These are phyloP conservation scores for Chytriomyces sp. DNA, from an alignment of 192 early-diverging fungal genomes.

Conservation along the genomic window DNA sequence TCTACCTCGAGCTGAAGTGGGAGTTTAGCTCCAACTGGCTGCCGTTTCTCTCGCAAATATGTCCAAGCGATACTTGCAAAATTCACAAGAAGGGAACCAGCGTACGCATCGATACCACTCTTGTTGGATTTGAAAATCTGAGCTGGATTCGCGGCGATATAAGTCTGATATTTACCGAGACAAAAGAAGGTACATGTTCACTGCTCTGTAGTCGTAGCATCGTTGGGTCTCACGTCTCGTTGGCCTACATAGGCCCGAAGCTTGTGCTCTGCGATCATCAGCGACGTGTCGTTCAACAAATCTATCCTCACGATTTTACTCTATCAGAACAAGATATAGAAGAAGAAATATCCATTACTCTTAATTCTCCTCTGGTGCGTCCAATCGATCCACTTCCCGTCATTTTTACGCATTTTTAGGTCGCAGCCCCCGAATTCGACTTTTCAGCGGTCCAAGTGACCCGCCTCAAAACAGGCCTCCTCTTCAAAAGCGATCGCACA, in stretches of 20 bases:
- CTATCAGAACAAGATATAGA: slow-evolving; percentile 42
- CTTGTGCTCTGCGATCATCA: slow-evolving; percentile 53
- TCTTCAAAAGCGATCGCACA: slow-evolving; percentile 48
- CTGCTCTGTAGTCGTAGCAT: too few species aligned
- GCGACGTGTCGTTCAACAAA: slow-evolving; percentile 44
- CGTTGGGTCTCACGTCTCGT: too few species aligned
- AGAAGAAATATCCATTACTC: slow-evolving; percentile 47
- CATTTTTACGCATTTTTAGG: too few species aligned
- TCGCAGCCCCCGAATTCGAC: slow-evolving; percentile 45
- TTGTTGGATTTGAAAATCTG: slow-evolving; percentile 58
- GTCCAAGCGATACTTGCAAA: slow-evolving; percentile 42
- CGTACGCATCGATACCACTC: slow-evolving; percentile 54
- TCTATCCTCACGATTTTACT: slow-evolving; percentile 48
- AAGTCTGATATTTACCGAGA: slow-evolving; percentile 49
- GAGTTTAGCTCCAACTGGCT: slow-evolving; percentile 42
- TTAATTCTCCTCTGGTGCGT: slow-evolving; percentile 32
- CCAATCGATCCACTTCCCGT: too few species aligned
- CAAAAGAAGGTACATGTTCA: slow-evolving; percentile 8
- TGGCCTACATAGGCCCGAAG: slow-evolving; percentile 30
- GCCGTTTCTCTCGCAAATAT: slow-evolving; percentile 49
- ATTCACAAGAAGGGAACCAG: slow-evolving; percentile 46
- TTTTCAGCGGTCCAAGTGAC: slow-evolving; percentile 34
- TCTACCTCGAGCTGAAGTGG: slow-evolving; percentile 55
- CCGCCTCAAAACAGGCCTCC: slow-evolving; percentile 46
- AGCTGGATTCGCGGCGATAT: slow-evolving; percentile 56